These are phyloP conservation scores for Trypanosoma rangeli DNA, from an alignment of 208 protist genomes.

Conservation along the genomic window DNA sequence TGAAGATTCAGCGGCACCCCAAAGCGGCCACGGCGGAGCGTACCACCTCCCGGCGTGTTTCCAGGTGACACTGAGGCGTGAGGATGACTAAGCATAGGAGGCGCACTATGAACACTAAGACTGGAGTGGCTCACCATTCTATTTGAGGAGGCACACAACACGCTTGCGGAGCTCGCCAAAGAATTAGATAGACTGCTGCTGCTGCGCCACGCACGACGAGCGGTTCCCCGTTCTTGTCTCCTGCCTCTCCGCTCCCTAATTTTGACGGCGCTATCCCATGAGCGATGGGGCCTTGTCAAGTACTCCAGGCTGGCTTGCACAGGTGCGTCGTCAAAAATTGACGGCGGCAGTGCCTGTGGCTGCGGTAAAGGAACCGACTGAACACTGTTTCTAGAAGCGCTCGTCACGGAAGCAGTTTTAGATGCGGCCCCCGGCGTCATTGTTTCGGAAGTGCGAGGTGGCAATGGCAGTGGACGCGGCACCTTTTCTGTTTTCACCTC, in stretches of 20 bases:
- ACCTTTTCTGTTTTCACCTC: neutral
- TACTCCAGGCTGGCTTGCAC: conserved; percentile 86
- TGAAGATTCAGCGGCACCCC: conserved; percentile 1
- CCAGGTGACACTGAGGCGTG: conserved; percentile 34
- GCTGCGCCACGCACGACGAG: conserved; percentile 1
- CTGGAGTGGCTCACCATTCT: conserved; percentile 21
- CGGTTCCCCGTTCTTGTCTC: conserved; percentile 48
- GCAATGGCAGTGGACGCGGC: neutral
- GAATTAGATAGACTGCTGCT: conserved; percentile 36
- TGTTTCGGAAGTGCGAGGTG: neutral
- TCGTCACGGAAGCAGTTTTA: conserved; percentile 5
- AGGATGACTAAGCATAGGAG: conserved; percentile 29
- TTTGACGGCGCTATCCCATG: conserved; percentile 74
- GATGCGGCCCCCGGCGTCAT: neutral
- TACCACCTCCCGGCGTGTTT: neutral
- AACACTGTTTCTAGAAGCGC: conserved; percentile 7
- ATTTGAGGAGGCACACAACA: conserved; percentile 39
- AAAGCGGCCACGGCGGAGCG: conserved; percentile 8
- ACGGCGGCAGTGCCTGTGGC: conserved; percentile 16
- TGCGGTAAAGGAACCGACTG: neutral
- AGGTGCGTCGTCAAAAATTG: conserved; percentile 65
- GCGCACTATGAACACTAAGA: conserved; percentile 33
- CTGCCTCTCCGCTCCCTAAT: conserved; percentile 32
- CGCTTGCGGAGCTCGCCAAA: conserved; percentile 34
- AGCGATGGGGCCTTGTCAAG: conserved; percentile 81